Evolutionary conservation across 331 rosid genomes (phyloP).

Genomic region (Arachis monticola): DNA sequence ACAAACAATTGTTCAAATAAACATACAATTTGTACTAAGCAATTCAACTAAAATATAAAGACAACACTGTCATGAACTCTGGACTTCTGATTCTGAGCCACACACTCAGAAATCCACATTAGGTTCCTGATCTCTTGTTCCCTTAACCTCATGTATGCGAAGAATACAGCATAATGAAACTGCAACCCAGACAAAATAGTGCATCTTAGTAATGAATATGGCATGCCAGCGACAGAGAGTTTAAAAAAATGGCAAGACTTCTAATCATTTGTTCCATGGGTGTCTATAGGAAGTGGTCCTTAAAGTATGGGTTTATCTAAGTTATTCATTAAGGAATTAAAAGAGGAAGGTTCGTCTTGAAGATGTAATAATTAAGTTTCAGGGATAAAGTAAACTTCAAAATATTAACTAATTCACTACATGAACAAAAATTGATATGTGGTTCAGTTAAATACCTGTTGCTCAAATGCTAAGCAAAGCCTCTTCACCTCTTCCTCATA

Average conservation of each 20-base stretch:
- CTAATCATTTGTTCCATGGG: neutral
- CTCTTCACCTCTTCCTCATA: conserved; percentile 99
- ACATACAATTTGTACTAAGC: conserved; percentile 30
- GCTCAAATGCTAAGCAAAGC: conserved; percentile 92
- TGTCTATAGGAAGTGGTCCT: conserved; percentile 7
- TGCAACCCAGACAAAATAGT: conserved; percentile 48
- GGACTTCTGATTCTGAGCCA: conserved; percentile 98
- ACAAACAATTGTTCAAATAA: conserved; percentile 47
- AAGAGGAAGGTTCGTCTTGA: no score
- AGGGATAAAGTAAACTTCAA: no score
- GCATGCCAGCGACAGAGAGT: neutral
- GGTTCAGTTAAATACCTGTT: conserved; percentile 60
- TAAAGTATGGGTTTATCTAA: neutral
- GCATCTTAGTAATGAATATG: conserved; percentile 12
- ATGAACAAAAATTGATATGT: neutral
- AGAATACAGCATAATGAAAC: conserved; percentile 97
- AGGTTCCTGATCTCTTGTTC: conserved; percentile 97
- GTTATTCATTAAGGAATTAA: no score
- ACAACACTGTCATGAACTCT: conserved; percentile 98
- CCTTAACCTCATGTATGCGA: conserved; percentile 96
- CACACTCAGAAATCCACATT: conserved; percentile 98
- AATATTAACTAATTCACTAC: neutral
- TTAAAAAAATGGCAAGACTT: conserved; percentile 1
- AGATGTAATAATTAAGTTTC: no score
- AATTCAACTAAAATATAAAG: conserved; percentile 74